Evolutionary conservation across 345 rosid species (phyloP).

Genomic region (Syzygium oleosum): DNA sequence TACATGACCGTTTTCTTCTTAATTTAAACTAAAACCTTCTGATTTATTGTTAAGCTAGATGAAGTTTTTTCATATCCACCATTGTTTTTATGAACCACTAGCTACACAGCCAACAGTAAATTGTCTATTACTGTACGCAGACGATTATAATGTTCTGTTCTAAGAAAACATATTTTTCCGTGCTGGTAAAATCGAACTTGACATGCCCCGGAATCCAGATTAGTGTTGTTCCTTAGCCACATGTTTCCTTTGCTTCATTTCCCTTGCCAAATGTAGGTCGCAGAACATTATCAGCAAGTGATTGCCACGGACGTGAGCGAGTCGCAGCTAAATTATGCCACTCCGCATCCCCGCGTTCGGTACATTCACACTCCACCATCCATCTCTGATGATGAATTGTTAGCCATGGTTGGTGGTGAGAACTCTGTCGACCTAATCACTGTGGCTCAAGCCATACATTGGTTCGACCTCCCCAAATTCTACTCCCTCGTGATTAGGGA

Average conservation of each 20-base stretch:
- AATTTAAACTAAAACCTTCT: not conserved
- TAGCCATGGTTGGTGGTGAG: constrained; percentile 40
- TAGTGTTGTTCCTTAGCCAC: no score
- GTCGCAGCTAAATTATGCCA: constrained; percentile 36
- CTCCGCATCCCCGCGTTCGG: constrained; percentile 23
- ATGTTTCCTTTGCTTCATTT: no score
- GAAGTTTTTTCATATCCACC: no score
- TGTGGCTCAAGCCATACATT: constrained; percentile 43
- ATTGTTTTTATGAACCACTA: no score
- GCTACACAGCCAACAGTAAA: no score
- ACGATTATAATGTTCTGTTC: no score
- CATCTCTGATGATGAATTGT: constrained; percentile 35
- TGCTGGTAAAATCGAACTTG: no score
- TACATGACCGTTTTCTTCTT: not conserved
- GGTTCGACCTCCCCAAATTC: constrained; percentile 56
- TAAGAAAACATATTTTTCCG: no score
- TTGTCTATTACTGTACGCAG: no score
- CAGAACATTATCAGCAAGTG: no score
- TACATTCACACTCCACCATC: constrained; percentile 45
- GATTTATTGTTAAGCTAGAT: no score
- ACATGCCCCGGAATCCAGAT: no score
- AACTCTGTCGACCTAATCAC: constrained; percentile 55
- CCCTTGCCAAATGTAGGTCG: constrained; percentile 13
- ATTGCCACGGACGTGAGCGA: constrained; percentile 17
- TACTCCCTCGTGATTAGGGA: constrained; percentile 21